Evolutionary conservation across 352 stramenopile species (phyloP).

Genomic region (Globisporangium nagaii): DNA sequence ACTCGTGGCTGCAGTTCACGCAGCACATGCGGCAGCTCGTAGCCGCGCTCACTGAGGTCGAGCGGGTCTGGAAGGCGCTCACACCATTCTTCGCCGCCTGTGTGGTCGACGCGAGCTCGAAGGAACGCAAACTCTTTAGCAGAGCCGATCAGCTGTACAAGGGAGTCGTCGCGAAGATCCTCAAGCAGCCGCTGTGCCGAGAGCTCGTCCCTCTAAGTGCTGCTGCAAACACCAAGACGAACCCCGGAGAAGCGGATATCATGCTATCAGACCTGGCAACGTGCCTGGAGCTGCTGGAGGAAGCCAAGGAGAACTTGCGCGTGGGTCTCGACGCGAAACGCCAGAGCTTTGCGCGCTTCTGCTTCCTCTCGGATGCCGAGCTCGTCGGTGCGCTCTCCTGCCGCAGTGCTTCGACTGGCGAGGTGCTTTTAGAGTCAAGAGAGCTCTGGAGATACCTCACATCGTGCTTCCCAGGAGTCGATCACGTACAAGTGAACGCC

Average conservation of each 20-base stretch:
- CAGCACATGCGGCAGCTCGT: conserved; percentile 30
- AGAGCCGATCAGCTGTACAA: conserved; percentile 38
- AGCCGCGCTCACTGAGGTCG: conserved; percentile 30
- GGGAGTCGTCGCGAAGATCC: conserved; percentile 18
- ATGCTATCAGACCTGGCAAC: conserved; percentile 30
- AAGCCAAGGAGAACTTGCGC: conserved; percentile 29
- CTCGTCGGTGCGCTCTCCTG: conserved; percentile 40
- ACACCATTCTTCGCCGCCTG: conserved; percentile 40
- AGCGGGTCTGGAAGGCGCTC: conserved; percentile 46
- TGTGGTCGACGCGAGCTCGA: conserved; percentile 37
- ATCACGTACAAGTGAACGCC: conserved; percentile 35
- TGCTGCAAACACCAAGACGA: not conserved
- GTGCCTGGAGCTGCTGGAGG: conserved; percentile 43
- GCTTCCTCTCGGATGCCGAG: conserved; percentile 58
- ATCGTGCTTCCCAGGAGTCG: conserved; percentile 58
- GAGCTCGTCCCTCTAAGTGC: conserved; percentile 23
- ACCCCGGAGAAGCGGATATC: not conserved
- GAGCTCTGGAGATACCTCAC: conserved; percentile 38
- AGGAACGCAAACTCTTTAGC: conserved; percentile 38
- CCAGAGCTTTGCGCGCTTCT: conserved; percentile 57
- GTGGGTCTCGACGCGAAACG: conserved; percentile 48
- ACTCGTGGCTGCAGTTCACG: conserved; percentile 42
- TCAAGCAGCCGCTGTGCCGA: conserved; percentile 25
- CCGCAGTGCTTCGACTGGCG: conserved; percentile 1
- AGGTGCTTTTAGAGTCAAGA: conserved; percentile 9